Evolutionary conservation across 306 rosid genomes (phyloP).

Genomic region (Casuarina cunninghamiana): DNA sequence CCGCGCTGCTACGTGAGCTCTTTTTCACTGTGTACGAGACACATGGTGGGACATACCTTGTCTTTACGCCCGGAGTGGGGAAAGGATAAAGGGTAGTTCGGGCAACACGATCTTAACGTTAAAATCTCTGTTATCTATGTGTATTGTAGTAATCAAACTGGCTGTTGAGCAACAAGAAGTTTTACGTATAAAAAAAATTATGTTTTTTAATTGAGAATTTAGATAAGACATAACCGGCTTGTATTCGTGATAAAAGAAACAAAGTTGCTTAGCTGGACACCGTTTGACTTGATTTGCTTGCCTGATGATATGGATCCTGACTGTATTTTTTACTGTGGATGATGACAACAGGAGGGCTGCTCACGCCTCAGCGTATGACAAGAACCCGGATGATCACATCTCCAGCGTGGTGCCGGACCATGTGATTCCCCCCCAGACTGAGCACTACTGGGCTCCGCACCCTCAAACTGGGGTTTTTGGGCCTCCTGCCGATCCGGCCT

Average conservation of each 20-base stretch:
- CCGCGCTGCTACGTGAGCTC: background rate
- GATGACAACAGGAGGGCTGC: constrained; percentile 54
- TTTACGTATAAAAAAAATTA: too few relatives aligned
- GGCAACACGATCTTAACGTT: background rate
- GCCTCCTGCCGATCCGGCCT: constrained; percentile 40
- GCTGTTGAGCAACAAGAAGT: too few relatives aligned
- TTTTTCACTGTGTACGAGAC: too few relatives aligned
- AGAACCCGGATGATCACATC: constrained; percentile 68
- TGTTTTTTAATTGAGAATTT: too few relatives aligned
- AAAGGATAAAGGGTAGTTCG: background rate
- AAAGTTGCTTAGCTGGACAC: background rate
- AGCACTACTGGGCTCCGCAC: constrained; percentile 86
- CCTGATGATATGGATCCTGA: background rate
- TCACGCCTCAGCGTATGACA: constrained; percentile 70
- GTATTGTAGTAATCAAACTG: too few relatives aligned
- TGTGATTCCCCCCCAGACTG: constrained; percentile 54
- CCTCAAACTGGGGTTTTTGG: constrained; percentile 95
- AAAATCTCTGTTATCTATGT: too few relatives aligned
- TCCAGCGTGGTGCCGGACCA: constrained; percentile 64
- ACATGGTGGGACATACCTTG: too few relatives aligned
- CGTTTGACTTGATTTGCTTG: too few relatives aligned
- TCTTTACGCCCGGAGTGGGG: background rate
- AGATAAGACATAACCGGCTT: too few relatives aligned
- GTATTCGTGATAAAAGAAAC: too few relatives aligned
- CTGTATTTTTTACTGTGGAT: background rate